These are phyloP conservation scores for Porphyrellus cyaneotinctus DNA, from an alignment of 768 basidiomycete species.

Conservation along the genomic window DNA sequence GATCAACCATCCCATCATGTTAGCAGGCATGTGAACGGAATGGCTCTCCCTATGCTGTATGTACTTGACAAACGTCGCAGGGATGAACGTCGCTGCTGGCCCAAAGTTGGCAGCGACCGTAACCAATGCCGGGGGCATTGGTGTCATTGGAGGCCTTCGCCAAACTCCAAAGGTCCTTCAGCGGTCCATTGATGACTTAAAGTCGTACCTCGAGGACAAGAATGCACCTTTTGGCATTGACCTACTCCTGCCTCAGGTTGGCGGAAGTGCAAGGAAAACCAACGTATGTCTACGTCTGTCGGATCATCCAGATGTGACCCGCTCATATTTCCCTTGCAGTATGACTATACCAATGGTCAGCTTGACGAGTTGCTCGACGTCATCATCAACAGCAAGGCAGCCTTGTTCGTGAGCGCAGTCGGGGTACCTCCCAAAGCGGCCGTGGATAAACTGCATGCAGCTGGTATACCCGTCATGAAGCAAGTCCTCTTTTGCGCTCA, in stretches of 20 bases:
- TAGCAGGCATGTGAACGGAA: constrained; percentile 49
- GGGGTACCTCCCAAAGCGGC: constrained; percentile 82
- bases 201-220: constrained; percentile 68
- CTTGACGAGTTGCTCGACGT: constrained; percentile 74
- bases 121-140: constrained; percentile 88
- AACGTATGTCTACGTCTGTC: constrained; percentile 42
- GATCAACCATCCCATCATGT: constrained; percentile 80
- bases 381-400: constrained; percentile 66
- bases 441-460: constrained; percentile 77
- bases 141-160: constrained; percentile 81
- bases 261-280: constrained; percentile 79
- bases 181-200: constrained; percentile 66
- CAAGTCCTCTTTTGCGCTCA: constrained; percentile 31
- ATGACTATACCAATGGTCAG: constrained; percentile 77
- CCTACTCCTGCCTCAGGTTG: constrained; percentile 77
- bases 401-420: constrained; percentile 79
- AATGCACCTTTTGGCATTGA: constrained; percentile 80
- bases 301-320: background rate
- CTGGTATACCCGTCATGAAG: constrained; percentile 85
- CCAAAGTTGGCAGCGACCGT: constrained; percentile 83
- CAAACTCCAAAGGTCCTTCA: constrained; percentile 71
- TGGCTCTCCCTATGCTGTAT: background rate
- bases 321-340: constrained; percentile 25
- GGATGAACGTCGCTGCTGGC: constrained; percentile 84
- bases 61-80: constrained; percentile 10